Base-by-base conservation (phyloP, 768 basidiomycete species). In the Leccinum subgranulosum region DNA sequence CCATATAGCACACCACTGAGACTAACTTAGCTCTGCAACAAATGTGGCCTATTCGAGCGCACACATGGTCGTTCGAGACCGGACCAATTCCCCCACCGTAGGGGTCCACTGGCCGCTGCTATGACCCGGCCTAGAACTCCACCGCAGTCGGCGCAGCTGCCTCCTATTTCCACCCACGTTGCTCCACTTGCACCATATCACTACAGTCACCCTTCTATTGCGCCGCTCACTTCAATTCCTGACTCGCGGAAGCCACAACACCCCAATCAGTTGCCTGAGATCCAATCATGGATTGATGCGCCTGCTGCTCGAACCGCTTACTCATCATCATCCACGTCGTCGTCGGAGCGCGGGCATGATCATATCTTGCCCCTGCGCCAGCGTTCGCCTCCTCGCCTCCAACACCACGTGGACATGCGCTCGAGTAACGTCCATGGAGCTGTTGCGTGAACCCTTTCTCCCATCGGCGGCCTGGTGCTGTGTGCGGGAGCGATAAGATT, bases 31-130 rank as follows among this genome's bases (percentile, higher is more conserved):
- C 71, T 81, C 34, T 76, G 74, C 66, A 75, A 77, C 77, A 91
- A 91, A 68, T 91, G 89, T 64, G 89, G 89, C 15, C 73, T 91
- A 4, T 91, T 90, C 60, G 89, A 91, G 70, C 81, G 89, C 45
- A 91, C 89, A 0, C 89, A 91, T 70, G 88, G 87, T 14, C 81
- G 87, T 15, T 85, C 88, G 10, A 77, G 90, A 43, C 89, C 89
- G 0, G 88, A 90, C 60, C 88, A 89, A 64, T 90, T 90, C 70
- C 88, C 88, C 5, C 88, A 89, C 74, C 88, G 88, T 64, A 80
- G 88, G 39, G 88, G 88, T 0, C 86, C 88, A 0, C 74, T 89
- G 33, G 82, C 86, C 10, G 68, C 77, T 3, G 75, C 79, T 21
- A 72, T 84, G 53, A 53, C 60, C 33, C 77, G 78, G 60, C 76